Percentiles rank a stretch among this genome's conserved stretches.
Evolutionary conservation across 805 yeast genomes (phyloP).

Genomic region (Alloascoidea africana): DNA sequence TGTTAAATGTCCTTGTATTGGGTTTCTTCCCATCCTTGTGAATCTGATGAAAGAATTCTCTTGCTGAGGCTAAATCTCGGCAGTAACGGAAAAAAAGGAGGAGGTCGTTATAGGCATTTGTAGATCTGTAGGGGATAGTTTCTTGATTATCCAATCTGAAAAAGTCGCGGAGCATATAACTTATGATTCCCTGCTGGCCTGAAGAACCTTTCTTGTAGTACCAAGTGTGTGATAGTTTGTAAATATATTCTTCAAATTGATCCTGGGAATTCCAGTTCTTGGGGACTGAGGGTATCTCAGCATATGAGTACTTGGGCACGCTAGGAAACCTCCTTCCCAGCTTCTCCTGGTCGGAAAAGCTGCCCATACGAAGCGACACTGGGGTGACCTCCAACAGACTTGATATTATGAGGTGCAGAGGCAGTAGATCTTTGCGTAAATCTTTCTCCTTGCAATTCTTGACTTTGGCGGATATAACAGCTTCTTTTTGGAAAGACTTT

Average conservation of each 20-base stretch:
- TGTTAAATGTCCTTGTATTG: not conserved
- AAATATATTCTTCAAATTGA: not conserved
- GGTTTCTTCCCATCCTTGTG: not conserved
- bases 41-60: conserved; percentile 1
- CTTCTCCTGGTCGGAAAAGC: too few species aligned
- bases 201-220: not conserved
- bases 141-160: not conserved
- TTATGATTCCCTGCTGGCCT: not conserved
- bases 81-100: not conserved
- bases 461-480: too few species aligned
- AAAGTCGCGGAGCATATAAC: not conserved
- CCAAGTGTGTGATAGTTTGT: not conserved
- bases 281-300: not conserved
- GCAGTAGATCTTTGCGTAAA: too few species aligned
- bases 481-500: too few species aligned
- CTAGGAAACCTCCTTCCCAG: too few species aligned
- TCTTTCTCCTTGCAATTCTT: too few species aligned
- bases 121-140: not conserved
- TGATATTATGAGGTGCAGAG: too few species aligned
- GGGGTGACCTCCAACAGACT: too few species aligned
- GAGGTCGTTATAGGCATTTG: not conserved
- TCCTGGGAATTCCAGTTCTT: not conserved
- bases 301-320: not conserved
- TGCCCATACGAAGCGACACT: too few species aligned
- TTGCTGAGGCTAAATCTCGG: not conserved